Percentiles rank a stretch among this genome's conserved stretches.
These are phyloP conservation scores for Termitomyces sp. DNA, from an alignment of 768 basidiomycete species.

Conservation along the genomic window DNA sequence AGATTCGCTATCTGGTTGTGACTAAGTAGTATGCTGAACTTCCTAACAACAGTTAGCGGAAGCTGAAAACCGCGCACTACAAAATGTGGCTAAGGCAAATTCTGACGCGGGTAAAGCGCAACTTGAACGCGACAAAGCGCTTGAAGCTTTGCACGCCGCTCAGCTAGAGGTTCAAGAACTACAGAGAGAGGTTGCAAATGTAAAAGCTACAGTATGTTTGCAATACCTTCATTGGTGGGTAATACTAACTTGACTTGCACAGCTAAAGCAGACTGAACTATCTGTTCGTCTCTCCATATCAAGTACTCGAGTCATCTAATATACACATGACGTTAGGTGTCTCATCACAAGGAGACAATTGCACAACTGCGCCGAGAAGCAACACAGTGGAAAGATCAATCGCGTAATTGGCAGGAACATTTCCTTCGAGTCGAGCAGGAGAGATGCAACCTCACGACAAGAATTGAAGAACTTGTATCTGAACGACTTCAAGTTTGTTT, in stretches of 20 bases:
- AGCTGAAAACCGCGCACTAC: conserved; percentile 52
- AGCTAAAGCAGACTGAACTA: conserved; percentile 56
- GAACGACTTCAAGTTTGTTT: conserved; percentile 44
- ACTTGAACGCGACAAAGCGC: conserved; percentile 43
- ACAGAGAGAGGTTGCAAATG: conserved; percentile 37
- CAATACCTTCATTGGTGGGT: conserved; percentile 1
- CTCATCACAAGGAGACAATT: conserved; percentile 59
- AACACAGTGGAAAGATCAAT: conserved; percentile 72
- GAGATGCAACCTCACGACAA: conserved; percentile 51
- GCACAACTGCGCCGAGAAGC: conserved; percentile 61
- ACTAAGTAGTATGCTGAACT: neutral
- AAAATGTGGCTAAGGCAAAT: conserved; percentile 46
- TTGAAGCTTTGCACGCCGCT: conserved; percentile 41
- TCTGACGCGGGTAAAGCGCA: conserved; percentile 45
- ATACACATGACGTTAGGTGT: conserved; percentile 34
- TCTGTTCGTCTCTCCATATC: conserved; percentile 36
- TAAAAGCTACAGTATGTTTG: conserved; percentile 46
- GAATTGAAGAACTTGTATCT: conserved; percentile 56
- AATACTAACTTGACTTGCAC: conserved; percentile 10
- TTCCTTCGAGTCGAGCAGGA: conserved; percentile 73
- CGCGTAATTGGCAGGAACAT: conserved; percentile 77
- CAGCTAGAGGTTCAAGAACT: conserved; percentile 45
- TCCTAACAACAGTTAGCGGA: conserved; percentile 43
- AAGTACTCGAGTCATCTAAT: neutral
- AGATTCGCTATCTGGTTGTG: neutral